Conservation (phyloP, 768 basidiomycete genomes). For the Suillus variegatus region DNA sequence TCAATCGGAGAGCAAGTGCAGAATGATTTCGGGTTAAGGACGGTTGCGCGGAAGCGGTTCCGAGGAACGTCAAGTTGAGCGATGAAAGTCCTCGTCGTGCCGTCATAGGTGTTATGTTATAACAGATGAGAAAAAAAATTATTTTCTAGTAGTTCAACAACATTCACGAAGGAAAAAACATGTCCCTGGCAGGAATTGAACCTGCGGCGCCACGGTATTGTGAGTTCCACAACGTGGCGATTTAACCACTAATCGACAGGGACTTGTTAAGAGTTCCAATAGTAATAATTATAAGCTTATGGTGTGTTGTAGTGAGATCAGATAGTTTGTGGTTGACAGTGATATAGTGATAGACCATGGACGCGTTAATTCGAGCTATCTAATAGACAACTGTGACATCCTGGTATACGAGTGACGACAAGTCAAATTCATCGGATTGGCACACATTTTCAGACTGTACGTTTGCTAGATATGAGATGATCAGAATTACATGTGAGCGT, state of each 20-base stretch:
- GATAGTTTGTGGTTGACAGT: no score
- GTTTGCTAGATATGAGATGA: not conserved
- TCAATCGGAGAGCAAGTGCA: slow-evolving; percentile 64
- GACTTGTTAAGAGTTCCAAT: slow-evolving; percentile 19
- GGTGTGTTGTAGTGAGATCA: not conserved
- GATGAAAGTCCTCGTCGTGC: slow-evolving; percentile 28
- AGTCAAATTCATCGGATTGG: not conserved
- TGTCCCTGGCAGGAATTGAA: slow-evolving; percentile 43
- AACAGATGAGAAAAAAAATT: not conserved
- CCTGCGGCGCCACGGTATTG: slow-evolving; percentile 39
- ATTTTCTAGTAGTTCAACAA: not conserved
- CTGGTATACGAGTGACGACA: not conserved
- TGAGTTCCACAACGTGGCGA: slow-evolving; percentile 41
- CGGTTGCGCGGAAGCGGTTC: slow-evolving; percentile 81
- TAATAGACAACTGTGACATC: not conserved
- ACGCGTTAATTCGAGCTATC: not conserved
- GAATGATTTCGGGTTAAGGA: slow-evolving; percentile 81
- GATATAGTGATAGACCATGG: no score
- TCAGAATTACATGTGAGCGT: not conserved
- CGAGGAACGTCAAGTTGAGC: slow-evolving; percentile 71
- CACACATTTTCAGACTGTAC: not conserved
- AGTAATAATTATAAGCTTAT: not conserved
- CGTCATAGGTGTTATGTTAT: slow-evolving; percentile 5
- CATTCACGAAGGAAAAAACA: slow-evolving; percentile 12
- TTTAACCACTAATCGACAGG: slow-evolving; percentile 47